A percentile compares a stretch with the other conserved stretches of the same genome.
Conservation (phyloP, 176 grass and related monocot genomes). For the Lolium perenne region DNA sequence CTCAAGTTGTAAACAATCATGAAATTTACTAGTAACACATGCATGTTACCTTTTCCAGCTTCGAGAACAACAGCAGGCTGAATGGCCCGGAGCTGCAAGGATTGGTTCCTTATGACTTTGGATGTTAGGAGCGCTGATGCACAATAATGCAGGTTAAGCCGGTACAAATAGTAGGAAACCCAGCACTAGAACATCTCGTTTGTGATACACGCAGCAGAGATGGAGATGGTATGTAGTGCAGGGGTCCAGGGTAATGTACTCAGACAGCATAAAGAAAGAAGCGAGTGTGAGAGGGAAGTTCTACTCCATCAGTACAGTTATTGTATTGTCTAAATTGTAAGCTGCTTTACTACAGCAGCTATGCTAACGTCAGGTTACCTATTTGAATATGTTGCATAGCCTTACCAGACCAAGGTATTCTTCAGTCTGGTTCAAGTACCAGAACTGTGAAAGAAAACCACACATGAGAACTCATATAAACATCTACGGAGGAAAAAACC, state of each 20-base stretch:
- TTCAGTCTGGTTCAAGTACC: not conserved
- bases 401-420: not conserved
- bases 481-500: not conserved
- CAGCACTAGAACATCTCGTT: constrained; percentile 12
- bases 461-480: not conserved
- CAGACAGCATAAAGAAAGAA: constrained; percentile 35
- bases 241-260: not conserved
- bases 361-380: not conserved
- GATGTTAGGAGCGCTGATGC: constrained; percentile 60
- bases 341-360: not conserved
- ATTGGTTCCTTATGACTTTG: constrained; percentile 80
- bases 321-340: not conserved
- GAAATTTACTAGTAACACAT: constrained; percentile 18
- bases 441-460: not conserved
- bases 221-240: not conserved
- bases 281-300: constrained; percentile 1
- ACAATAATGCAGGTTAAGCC: not conserved
- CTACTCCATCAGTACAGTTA: not conserved
- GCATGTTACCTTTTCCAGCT: constrained; percentile 53
- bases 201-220: constrained; percentile 10
- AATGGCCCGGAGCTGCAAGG: constrained; percentile 97
- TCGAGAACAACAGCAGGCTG: constrained; percentile 90
- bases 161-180: constrained; percentile 27
- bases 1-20: not conserved
- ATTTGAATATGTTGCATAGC: not conserved